Conservation (phyloP, 2,329 filamentous ascomycete species). For the Penicillium paneum region DNA sequence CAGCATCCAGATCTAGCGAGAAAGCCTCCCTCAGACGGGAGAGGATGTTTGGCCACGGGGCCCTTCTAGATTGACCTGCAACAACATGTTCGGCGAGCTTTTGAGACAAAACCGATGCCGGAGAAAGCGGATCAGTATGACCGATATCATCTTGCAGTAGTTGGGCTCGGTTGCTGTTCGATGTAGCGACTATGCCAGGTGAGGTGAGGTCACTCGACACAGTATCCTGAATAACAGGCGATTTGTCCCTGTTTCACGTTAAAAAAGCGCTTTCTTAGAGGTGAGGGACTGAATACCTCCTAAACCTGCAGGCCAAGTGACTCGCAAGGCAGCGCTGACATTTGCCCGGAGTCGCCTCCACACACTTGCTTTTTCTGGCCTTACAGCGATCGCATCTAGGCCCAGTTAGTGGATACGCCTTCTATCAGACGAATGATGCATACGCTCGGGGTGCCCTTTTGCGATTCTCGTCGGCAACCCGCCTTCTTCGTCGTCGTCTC, state of each 20-base stretch:
- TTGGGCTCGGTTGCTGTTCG: not conserved
- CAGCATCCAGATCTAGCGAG: constrained; percentile 9
- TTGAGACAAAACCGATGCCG: constrained; percentile 10
- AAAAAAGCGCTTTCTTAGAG: not conserved
- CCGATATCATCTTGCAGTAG: constrained; percentile 10
- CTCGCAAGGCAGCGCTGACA: constrained; percentile 28
- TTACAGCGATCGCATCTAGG: constrained; percentile 36
- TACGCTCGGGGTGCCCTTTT: constrained; percentile 35
- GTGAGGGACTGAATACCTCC: constrained; percentile 12
- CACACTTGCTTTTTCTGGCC: constrained; percentile 36
- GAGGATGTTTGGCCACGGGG: constrained; percentile 15
- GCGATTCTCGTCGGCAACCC: constrained; percentile 35
- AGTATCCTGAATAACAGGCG: not conserved
- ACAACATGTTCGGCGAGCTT: constrained; percentile 14
- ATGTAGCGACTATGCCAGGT: not conserved
- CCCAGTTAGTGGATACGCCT: not conserved
- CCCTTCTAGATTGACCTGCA: constrained; percentile 7
- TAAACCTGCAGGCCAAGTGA: constrained; percentile 8
- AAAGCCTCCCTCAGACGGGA: constrained; percentile 18
- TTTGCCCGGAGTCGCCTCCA: constrained; percentile 24
- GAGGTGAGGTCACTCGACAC: not conserved
- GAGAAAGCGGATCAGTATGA: constrained; percentile 19
- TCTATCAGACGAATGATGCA: constrained; percentile 4
- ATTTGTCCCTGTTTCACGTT: not conserved
- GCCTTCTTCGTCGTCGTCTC: constrained; percentile 17